Evolutionary conservation across 257 asterid species (phyloP).

Genomic region (Perilla frutescens): DNA sequence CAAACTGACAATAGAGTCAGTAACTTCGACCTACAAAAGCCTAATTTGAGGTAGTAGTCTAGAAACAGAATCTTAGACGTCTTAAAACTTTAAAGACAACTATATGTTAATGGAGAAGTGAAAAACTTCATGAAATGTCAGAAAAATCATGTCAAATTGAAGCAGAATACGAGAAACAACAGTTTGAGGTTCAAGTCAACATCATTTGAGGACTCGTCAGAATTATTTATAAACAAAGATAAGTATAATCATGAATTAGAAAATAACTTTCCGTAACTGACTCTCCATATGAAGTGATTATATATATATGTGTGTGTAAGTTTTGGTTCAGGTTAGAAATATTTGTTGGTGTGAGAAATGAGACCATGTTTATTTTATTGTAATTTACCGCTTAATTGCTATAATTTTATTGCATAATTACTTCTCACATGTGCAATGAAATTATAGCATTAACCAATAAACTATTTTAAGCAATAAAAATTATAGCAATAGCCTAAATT

Average conservation of each 20-base stretch:
- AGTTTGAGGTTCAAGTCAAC: conserved; percentile 23
- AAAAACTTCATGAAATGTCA: background rate
- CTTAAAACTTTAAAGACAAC: conserved; percentile 4
- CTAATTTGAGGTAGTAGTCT: conserved; percentile 20
- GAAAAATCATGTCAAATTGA: background rate
- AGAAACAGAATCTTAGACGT: conserved; percentile 13
- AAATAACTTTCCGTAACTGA: background rate
- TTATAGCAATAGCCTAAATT: background rate
- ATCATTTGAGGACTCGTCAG: conserved; percentile 21
- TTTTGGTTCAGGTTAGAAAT: too few species aligned
- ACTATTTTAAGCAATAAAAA: too few species aligned
- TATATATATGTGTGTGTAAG: too few species aligned
- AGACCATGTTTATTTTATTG: too few species aligned
- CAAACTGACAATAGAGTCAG: conserved; percentile 1
- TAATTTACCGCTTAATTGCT: too few species aligned
- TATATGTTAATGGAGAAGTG: background rate
- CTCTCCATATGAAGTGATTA: too few species aligned
- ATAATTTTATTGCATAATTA: too few species aligned
- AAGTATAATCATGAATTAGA: conserved; percentile 11
- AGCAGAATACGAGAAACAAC: conserved; percentile 1
- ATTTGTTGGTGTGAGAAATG: too few species aligned
- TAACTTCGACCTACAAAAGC: background rate
- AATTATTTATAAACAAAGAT: background rate
- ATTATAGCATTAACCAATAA: too few species aligned
- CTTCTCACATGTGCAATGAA: too few species aligned